Evolutionary conservation across 176 grass and related monocot genomes (phyloP).

Genomic region (Raddia guianensis): DNA sequence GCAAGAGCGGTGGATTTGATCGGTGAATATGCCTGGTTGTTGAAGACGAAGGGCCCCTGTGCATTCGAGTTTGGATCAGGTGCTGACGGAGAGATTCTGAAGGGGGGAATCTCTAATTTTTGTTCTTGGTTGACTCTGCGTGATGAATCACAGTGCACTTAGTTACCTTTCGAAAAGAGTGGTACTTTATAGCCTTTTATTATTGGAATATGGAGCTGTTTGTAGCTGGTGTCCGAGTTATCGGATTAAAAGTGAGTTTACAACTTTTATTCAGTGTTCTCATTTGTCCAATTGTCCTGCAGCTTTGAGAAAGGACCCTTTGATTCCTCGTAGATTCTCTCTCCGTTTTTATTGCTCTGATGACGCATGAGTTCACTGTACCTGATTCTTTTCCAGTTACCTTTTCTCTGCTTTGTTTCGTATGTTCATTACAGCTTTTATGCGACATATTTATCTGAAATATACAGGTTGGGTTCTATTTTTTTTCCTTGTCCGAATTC

Average conservation of each 20-base stretch:
- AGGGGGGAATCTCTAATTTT: background rate
- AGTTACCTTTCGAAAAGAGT: background rate
- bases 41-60: background rate
- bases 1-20: background rate
- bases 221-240: background rate
- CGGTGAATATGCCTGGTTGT: background rate
- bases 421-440: background rate
- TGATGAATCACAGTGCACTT: background rate
- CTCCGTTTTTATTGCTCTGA: background rate
- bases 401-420: background rate
- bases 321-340: background rate
- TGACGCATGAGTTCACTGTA: constrained; percentile 1
- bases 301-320: background rate
- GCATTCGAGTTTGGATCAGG: background rate
- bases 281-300: too few species aligned
- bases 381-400: background rate
- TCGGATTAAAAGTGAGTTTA: background rate
- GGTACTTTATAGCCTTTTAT: background rate
- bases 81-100: background rate
- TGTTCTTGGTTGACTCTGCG: background rate
- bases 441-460: background rate
- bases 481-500: background rate
- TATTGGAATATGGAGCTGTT: background rate
- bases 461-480: background rate
- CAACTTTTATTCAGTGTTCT: background rate